These are phyloP conservation scores for Gyromitra esculenta DNA, from an alignment of 2,329 filamentous ascomycete genomes.

Conservation along the genomic window DNA sequence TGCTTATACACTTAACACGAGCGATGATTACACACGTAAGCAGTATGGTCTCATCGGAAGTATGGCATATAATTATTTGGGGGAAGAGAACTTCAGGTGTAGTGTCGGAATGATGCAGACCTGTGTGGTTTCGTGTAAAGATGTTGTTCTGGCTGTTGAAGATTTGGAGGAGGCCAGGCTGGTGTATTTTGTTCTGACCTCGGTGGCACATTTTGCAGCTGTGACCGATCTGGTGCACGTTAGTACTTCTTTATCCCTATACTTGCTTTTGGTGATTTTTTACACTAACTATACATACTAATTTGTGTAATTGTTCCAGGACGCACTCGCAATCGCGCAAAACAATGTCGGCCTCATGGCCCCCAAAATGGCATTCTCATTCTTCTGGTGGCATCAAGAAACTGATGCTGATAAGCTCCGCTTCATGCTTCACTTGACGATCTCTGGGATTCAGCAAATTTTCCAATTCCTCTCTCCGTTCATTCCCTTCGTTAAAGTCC, in stretches of 20 bases:
- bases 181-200: conserved; percentile 48
- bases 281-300: background rate
- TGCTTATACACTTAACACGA: conserved; percentile 33
- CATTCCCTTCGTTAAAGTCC: conserved; percentile 47
- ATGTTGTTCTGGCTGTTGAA: conserved; percentile 49
- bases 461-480: conserved; percentile 42
- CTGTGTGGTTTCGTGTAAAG: conserved; percentile 50
- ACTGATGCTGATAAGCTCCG: conserved; percentile 26
- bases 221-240: conserved; percentile 50
- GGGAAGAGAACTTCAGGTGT: conserved; percentile 49
- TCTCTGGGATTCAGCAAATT: conserved; percentile 37
- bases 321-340: conserved; percentile 39
- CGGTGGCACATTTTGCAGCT: conserved; percentile 40
- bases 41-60: conserved; percentile 45
- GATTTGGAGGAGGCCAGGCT: conserved; percentile 49
- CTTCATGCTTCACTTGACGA: conserved; percentile 40
- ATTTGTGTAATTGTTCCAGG: conserved; percentile 1
- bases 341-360: conserved; percentile 50
- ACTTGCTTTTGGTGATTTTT: background rate
- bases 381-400: conserved; percentile 44
- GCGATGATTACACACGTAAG: conserved; percentile 21
- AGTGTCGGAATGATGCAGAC: conserved; percentile 43
- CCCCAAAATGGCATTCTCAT: conserved; percentile 49
- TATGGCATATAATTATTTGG: conserved; percentile 48
- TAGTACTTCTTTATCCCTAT: conserved; percentile 1